A percentile compares a stretch with the other conserved stretches of the same genome.
Conservation (phyloP, 805 yeast species). For the Candida peoriensis region DNA sequence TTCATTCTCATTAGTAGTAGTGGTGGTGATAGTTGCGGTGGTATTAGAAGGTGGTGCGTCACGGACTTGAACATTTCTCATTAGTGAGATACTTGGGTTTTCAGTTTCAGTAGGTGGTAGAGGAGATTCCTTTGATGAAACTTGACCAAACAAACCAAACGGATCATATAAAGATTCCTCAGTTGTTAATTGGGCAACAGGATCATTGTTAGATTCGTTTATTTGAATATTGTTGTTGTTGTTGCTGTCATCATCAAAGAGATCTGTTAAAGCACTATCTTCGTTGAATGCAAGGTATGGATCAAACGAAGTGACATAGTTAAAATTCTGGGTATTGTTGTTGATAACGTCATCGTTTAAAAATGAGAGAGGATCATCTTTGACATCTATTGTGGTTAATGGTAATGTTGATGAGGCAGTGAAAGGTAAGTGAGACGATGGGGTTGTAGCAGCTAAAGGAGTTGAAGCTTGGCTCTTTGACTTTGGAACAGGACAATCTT, state of each 20-base stretch:
- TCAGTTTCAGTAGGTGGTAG: conserved; percentile 1
- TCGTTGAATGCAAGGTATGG: conserved; percentile 44
- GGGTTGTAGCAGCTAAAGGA: conserved; percentile 1
- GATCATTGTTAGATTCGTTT: conserved; percentile 26
- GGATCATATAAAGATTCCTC: conserved; percentile 59
- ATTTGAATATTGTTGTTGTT: conserved; percentile 7
- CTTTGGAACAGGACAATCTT: conserved; percentile 60
- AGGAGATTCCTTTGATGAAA: conserved; percentile 5
- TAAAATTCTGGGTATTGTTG: conserved; percentile 8
- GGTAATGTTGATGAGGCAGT: conserved; percentile 3
- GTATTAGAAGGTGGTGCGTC: neutral
- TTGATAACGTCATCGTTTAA: conserved; percentile 37
- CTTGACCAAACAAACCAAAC: conserved; percentile 27
- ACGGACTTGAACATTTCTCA: neutral
- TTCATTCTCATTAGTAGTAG: conserved; percentile 6
- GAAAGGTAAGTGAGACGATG: neutral
- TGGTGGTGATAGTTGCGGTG: conserved; percentile 3
- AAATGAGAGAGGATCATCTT: conserved; percentile 42
- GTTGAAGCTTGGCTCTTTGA: conserved; percentile 12
- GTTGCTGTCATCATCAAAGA: conserved; percentile 14
- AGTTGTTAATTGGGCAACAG: conserved; percentile 39
- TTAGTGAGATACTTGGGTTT: too few relatives aligned
- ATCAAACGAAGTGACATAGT: conserved; percentile 37
- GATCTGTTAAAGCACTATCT: conserved; percentile 8
- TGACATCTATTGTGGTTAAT: neutral